Evolutionary conservation across 257 asterid genomes (phyloP), one percentile per base, ranked within the genome.

Genomic region (Linaria vulgaris): DNA sequence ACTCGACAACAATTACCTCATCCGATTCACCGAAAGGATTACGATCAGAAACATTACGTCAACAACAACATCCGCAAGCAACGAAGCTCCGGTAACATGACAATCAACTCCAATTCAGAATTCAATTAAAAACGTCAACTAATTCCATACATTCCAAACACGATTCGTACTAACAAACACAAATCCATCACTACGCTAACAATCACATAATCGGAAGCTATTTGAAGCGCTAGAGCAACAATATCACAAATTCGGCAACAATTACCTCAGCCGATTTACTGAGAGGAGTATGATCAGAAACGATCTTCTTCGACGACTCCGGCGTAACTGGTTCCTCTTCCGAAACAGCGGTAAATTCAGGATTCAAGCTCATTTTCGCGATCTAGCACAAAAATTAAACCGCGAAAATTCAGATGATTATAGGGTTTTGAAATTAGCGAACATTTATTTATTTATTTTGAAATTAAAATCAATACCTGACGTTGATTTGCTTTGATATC

Each of bases 181-280:
- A n/a, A n/a, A n/a, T n/a, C n/a, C n/a, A n/a, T n/a, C n/a, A n/a
- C n/a, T n/a, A n/a, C n/a, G n/a, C n/a, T n/a, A n/a, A n/a, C n/a
- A n/a, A n/a, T n/a, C n/a, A n/a, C n/a, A n/a, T n/a, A n/a, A n/a
- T n/a, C n/a, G n/a, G n/a, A n/a, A n/a, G n/a, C n/a, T n/a, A n/a
- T n/a, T n/a, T n/a, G n/a, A n/a, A n/a, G n/a, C n/a, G n/a, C n/a
- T n/a, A n/a, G n/a, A n/a, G n/a, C n/a, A n/a, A n/a, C n/a, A n/a
- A n/a, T n/a, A n/a, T n/a, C n/a, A n/a, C n/a, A n/a, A n/a, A n/a
- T n/a, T n/a, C n/a, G n/a, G n/a, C n/a, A n/a, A n/a, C n/a, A n/a
- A n/a, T 34, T 34, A 84, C 88, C 83, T 80, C 82, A 16, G 69
- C 52, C 6, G 76, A 71, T 69, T 78, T 82, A 24, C 7, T 34